Conservation (phyloP, 2,329 filamentous ascomycete genomes). For the Sclerotinia subarctica region DNA sequence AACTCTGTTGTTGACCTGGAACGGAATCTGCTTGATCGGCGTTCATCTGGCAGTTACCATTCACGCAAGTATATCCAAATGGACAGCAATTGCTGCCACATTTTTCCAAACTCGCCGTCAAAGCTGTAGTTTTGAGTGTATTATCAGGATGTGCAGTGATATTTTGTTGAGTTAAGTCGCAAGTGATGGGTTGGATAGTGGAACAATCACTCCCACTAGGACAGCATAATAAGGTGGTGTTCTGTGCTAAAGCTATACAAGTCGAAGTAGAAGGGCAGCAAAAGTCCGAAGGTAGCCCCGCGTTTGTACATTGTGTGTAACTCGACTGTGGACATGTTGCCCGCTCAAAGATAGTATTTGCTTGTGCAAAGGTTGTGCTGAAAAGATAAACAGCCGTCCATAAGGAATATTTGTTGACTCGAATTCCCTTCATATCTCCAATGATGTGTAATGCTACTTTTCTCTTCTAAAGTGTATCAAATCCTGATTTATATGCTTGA, state of each 20-base stretch:
- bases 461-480: background rate
- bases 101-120: slow-evolving; percentile 51
- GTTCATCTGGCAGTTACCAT: slow-evolving; percentile 49
- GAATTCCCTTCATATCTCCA: slow-evolving; percentile 29
- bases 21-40: slow-evolving; percentile 46
- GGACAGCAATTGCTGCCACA: slow-evolving; percentile 67
- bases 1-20: slow-evolving; percentile 27
- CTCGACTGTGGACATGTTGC: slow-evolving; percentile 50
- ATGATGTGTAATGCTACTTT: background rate
- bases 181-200: slow-evolving; percentile 62
- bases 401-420: slow-evolving; percentile 23
- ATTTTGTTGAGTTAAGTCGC: slow-evolving; percentile 61
- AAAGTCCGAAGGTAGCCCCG: slow-evolving; percentile 59
- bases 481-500: background rate
- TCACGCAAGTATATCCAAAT: slow-evolving; percentile 63
- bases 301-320: slow-evolving; percentile 51
- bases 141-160: slow-evolving; percentile 53
- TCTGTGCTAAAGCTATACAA: slow-evolving; percentile 61
- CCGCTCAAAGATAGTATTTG: slow-evolving; percentile 43
- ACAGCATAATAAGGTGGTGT: slow-evolving; percentile 69
- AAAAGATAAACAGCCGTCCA: slow-evolving; percentile 36
- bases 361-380: slow-evolving; percentile 41
- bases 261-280: slow-evolving; percentile 57
- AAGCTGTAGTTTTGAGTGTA: slow-evolving; percentile 63
- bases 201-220: slow-evolving; percentile 56